phyloP scores from a whole-genome alignment of 23 red algal genomes.

The Gracilariopsis chorda region DNA sequence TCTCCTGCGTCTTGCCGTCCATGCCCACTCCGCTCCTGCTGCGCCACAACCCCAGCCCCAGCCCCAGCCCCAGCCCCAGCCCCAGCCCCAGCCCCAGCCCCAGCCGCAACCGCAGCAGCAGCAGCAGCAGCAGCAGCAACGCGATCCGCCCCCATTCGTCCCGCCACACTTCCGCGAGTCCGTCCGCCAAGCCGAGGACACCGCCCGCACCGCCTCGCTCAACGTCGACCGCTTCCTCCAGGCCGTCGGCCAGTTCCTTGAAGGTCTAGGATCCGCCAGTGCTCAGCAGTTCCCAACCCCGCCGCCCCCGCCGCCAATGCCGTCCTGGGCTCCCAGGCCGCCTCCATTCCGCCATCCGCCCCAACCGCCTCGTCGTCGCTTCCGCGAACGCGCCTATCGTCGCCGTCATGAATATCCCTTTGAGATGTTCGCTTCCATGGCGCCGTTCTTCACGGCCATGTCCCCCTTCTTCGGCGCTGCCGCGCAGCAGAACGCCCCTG shows the following conservation, averaged over 20 bases:
- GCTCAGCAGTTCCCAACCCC: neutral
- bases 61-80: neutral
- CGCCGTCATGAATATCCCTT: neutral
- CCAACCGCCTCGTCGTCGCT: neutral
- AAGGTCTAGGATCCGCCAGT: neutral
- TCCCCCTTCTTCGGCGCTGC: neutral
- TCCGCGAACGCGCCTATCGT: neutral
- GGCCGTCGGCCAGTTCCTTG: neutral
- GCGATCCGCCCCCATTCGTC: neutral
- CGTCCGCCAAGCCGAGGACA: neutral
- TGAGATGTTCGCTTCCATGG: neutral
- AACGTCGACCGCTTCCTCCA: neutral
- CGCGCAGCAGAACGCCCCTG: neutral
- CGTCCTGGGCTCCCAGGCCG: neutral
- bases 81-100: neutral
- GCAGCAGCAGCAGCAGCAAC: neutral
- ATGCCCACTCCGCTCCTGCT: neutral
- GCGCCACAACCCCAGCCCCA: neutral
- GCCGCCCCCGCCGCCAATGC: neutral
- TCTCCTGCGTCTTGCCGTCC: neutral
- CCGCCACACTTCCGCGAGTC: neutral
- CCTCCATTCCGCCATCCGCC: neutral
- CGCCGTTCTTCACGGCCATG: neutral
- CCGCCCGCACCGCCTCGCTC: neutral
- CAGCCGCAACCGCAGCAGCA: neutral